These are phyloP conservation scores for Crithidia bombi DNA, from an alignment of 208 protist genomes.

Conservation along the genomic window DNA sequence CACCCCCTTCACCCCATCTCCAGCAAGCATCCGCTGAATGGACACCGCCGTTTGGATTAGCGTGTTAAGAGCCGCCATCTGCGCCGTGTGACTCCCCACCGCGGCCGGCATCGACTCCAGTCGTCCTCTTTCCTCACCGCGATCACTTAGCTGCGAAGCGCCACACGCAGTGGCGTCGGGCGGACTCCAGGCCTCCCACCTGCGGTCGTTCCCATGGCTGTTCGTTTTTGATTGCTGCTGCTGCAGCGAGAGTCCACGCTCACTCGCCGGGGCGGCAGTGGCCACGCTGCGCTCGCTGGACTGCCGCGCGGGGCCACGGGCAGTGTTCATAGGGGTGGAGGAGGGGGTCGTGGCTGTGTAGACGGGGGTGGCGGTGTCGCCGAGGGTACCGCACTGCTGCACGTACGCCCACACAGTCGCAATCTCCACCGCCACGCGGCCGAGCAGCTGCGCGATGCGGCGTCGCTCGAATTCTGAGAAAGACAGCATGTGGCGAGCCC, in stretches of 20 bases:
- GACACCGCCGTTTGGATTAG: slow-evolving; percentile 20
- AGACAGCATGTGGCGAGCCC: slow-evolving; percentile 5
- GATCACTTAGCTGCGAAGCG: neutral
- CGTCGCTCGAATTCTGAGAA: slow-evolving; percentile 65
- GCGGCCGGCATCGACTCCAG: neutral
- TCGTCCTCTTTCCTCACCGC: neutral
- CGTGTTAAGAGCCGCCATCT: slow-evolving; percentile 13
- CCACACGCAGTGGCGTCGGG: too few species aligned
- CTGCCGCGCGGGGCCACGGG: slow-evolving; percentile 9
- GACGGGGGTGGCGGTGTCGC: neutral
- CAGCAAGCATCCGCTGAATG: slow-evolving; percentile 11
- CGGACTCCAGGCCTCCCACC: too few species aligned
- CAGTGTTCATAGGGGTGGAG: neutral
- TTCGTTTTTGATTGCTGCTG: neutral
- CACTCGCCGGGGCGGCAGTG: slow-evolving; percentile 1
- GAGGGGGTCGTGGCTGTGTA: slow-evolving; percentile 1
- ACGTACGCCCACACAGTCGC: slow-evolving; percentile 35
- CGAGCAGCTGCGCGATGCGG: slow-evolving; percentile 60
- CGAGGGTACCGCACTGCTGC: slow-evolving; percentile 9
- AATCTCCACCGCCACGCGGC: slow-evolving; percentile 59
- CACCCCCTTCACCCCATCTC: neutral
- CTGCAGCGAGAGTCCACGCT: neutral
- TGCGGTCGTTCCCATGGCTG: too few species aligned
- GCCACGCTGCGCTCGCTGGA: slow-evolving; percentile 18
- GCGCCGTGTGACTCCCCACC: neutral